phyloP scores from a whole-genome alignment of 495 filamentous ascomycete species.

The Saxophila tyrrhenica region DNA sequence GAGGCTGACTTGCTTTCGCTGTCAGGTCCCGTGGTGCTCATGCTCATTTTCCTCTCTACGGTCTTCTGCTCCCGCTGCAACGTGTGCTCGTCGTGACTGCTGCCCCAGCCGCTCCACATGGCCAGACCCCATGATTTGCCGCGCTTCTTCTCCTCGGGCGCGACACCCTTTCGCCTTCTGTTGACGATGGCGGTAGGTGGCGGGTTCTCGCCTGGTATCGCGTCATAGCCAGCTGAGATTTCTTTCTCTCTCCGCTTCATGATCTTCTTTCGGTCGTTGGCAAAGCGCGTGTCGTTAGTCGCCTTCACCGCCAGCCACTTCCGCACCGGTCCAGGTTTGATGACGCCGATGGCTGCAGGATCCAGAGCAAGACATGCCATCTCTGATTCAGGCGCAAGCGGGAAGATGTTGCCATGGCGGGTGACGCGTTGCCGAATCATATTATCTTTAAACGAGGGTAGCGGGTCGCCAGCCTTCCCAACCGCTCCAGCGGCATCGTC shows the following conservation, averaged over 20 bases:
- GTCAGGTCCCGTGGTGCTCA: background rate
- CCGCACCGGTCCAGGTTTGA: constrained; percentile 66
- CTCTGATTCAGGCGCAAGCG: constrained; percentile 48
- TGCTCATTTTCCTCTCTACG: constrained; percentile 1
- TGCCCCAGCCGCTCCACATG: constrained; percentile 76
- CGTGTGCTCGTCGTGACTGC: constrained; percentile 71
- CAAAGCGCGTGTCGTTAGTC: constrained; percentile 60
- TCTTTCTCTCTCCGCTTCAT: constrained; percentile 61
- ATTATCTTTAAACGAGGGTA: constrained; percentile 65
- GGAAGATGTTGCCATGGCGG: constrained; percentile 58
- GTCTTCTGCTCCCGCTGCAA: constrained; percentile 31
- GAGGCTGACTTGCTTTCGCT: background rate
- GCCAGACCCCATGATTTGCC: constrained; percentile 57
- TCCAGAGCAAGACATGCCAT: constrained; percentile 52
- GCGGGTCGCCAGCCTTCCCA: constrained; percentile 69
- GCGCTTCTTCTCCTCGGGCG: constrained; percentile 38
- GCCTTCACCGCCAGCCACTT: constrained; percentile 69
- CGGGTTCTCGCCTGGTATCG: constrained; percentile 62
- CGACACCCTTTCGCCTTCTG: constrained; percentile 38
- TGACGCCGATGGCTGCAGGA: constrained; percentile 54
- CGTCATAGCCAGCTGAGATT: constrained; percentile 54
- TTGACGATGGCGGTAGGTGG: constrained; percentile 76
- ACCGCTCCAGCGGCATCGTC: constrained; percentile 33
- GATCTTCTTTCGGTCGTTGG: constrained; percentile 51
- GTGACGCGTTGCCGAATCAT: constrained; percentile 87